These are phyloP conservation scores for Didymella pinodella DNA, from an alignment of 2,329 filamentous ascomycete genomes.

Conservation along the genomic window DNA sequence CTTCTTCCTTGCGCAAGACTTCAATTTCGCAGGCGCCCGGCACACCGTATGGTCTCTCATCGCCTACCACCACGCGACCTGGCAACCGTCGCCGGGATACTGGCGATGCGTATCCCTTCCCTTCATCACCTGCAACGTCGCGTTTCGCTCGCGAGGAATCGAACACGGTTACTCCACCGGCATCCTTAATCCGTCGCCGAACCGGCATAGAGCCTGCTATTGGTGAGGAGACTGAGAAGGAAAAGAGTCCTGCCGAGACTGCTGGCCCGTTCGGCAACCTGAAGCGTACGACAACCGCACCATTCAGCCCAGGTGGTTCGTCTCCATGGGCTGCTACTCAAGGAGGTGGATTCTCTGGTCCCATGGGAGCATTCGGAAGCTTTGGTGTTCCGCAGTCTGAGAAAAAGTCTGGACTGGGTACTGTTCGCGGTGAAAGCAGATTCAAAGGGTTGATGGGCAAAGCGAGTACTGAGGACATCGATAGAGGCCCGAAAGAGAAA, in stretches of 20 bases:
- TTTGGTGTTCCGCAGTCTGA: slow-evolving; percentile 72
- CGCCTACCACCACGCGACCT: slow-evolving; percentile 77
- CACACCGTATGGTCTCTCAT: slow-evolving; percentile 72
- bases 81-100: slow-evolving; percentile 85
- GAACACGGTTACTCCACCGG: slow-evolving; percentile 66
- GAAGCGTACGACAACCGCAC: slow-evolving; percentile 65
- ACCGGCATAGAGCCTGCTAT: slow-evolving; percentile 65
- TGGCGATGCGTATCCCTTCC: slow-evolving; percentile 70
- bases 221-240: slow-evolving; percentile 61
- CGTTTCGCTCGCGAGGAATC: slow-evolving; percentile 71
- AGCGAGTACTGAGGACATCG: slow-evolving; percentile 72
- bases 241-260: slow-evolving; percentile 53
- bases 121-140: slow-evolving; percentile 66
- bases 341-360: slow-evolving; percentile 67
- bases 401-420: slow-evolving; percentile 74
- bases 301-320: slow-evolving; percentile 59
- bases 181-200: slow-evolving; percentile 66
- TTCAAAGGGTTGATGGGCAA: slow-evolving; percentile 86
- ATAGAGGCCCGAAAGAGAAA: slow-evolving; percentile 62
- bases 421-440: slow-evolving; percentile 77
- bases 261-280: slow-evolving; percentile 60
- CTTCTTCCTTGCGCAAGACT: slow-evolving; percentile 75
- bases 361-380: slow-evolving; percentile 87
- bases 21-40: slow-evolving; percentile 78
- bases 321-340: slow-evolving; percentile 67